Evolutionary conservation across 2,329 filamentous ascomycete species (phyloP), one percentile per base, ranked within the genome.

Genomic region (Escovopsis sp.): DNA sequence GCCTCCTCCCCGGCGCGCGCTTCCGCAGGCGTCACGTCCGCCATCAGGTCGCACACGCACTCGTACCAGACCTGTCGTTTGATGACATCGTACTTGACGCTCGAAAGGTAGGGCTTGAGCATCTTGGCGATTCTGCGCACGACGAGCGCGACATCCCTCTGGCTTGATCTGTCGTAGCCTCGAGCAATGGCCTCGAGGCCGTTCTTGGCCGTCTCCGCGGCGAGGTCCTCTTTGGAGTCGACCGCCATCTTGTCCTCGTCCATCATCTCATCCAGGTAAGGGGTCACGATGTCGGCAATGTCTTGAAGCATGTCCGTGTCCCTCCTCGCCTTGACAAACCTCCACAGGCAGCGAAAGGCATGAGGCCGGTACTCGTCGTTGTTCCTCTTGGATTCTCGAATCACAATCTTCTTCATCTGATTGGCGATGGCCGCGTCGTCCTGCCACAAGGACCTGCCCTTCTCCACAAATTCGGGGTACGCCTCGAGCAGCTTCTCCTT

Each of bases 351-450:
- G 42, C 67, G 65, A 47, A 94, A 73, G 1, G 84, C 84, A 58
- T 84, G 71, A 15, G 81, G 80, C 12, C 84, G 76, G 60, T 96
- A 98, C 7, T 69, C 68, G n/a, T 79, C 74, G 53, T 95, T 95
- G 55, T 88, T 89, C 29, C 91, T 76, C 66, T 91, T 95, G 8
- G 87, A 87, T 69, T 98, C 91, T 43, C 89, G 75, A 13, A 89
- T 59, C 5, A 75, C 74, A 48, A 94, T 81, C 71, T 88, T 88
- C 64, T 81, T 83, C 64, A 88, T 78, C 50, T 80, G 71, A 8
- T 73, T 68, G 10, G 72, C 71, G 20, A 84, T 61, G 9, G 56
- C 54, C 0, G 56, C 46, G 48, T 81, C 72, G 6, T 59, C 57
- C 37, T 66, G 62, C 67, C 77, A 79, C 27, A 84, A 64, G 7